Conservation (phyloP, 495 filamentous ascomycete genomes). For the Tuber umbilicatum region DNA sequence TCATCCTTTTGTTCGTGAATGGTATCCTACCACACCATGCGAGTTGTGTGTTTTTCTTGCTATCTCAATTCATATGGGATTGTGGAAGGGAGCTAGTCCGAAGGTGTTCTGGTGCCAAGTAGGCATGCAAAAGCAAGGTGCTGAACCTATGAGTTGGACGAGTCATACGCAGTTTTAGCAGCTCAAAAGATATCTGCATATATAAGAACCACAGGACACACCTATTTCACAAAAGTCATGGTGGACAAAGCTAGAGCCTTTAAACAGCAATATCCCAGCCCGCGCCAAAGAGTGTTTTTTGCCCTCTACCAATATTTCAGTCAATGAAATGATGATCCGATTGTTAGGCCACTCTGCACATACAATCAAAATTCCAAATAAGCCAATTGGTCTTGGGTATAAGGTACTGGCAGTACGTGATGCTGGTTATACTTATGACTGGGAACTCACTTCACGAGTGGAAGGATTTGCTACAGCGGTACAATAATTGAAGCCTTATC, state of each 20-base stretch:
- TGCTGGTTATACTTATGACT: neutral
- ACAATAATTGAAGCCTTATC: neutral
- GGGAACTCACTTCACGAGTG: neutral
- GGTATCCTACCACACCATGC: neutral
- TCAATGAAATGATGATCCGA: conserved; percentile 17
- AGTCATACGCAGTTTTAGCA: conserved; percentile 10
- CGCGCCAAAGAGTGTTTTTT: neutral
- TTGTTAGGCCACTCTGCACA: conserved; percentile 8
- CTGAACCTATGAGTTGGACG: neutral
- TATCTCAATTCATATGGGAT: neutral
- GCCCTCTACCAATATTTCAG: conserved; percentile 9
- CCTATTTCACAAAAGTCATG: neutral
- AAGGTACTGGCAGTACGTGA: conserved; percentile 15
- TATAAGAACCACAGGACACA: neutral
- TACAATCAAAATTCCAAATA: conserved; percentile 19
- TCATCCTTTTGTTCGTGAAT: neutral
- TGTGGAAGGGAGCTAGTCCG: neutral
- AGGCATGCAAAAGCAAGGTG: neutral
- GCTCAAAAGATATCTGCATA: conserved; percentile 6
- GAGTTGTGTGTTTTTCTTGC: neutral
- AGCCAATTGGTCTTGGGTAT: conserved; percentile 19
- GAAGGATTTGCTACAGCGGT: neutral
- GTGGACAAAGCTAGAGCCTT: conserved; percentile 7
- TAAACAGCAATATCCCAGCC: conserved; percentile 5
- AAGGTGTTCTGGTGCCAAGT: neutral